Evolutionary conservation across 2,329 filamentous ascomycete species (phyloP).

Genomic region (Diaporthe australafricana): DNA sequence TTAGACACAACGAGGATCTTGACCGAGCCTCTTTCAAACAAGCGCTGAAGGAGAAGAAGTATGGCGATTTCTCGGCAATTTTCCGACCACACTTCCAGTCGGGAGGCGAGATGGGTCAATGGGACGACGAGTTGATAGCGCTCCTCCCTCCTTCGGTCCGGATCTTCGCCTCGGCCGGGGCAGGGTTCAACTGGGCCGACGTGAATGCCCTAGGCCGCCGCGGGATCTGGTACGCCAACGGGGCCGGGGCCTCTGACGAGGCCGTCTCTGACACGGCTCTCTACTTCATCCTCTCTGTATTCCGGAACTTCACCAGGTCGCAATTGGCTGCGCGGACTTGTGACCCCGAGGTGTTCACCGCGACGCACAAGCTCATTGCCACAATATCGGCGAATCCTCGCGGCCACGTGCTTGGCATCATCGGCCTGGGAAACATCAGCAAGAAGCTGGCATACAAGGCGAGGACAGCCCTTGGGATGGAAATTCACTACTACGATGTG

Average conservation of each 20-base stretch:
- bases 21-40: slow-evolving; percentile 56
- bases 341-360: slow-evolving; percentile 51
- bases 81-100: slow-evolving; percentile 41
- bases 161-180: slow-evolving; percentile 71
- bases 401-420: slow-evolving; percentile 60
- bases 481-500: slow-evolving; percentile 64
- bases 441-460: slow-evolving; percentile 60
- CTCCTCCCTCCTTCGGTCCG: slow-evolving; percentile 63
- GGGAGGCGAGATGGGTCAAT: slow-evolving; percentile 42
- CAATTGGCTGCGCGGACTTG: slow-evolving; percentile 58
- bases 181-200: slow-evolving; percentile 68
- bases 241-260: slow-evolving; percentile 54
- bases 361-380: slow-evolving; percentile 56
- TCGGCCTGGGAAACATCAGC: slow-evolving; percentile 63
- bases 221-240: slow-evolving; percentile 57
- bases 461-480: slow-evolving; percentile 60
- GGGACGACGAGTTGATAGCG: slow-evolving; percentile 50
- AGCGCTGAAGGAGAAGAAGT: slow-evolving; percentile 54
- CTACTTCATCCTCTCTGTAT: slow-evolving; percentile 57
- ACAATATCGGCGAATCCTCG: slow-evolving; percentile 62
- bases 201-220: slow-evolving; percentile 55
- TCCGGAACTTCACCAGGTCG: slow-evolving; percentile 62
- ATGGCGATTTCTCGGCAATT: slow-evolving; percentile 57
- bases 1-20: not conserved
- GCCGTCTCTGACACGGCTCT: slow-evolving; percentile 56